Percentiles rank a stretch among this genome's conserved stretches.
Conservation (phyloP, 163 green algal genomes). For the Chlorella variabilis region DNA sequence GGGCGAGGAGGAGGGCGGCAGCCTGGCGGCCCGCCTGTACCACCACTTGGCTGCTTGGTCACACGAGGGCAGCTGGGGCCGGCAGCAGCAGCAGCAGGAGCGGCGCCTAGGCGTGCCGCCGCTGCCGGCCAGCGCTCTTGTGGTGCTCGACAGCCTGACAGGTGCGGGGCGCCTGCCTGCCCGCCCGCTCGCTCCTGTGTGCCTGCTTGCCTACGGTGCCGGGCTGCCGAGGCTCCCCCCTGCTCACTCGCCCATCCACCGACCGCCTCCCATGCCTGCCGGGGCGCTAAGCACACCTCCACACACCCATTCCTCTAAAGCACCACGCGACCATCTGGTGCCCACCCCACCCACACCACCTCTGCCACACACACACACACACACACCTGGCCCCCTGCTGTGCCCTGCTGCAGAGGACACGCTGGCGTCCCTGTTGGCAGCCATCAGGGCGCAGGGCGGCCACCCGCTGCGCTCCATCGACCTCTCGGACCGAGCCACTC, state of each 20-base stretch:
- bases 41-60: conserved; percentile 1
- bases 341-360: no score
- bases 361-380: no score
- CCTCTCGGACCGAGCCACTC: not conserved
- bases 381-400: no score
- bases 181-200: no score
- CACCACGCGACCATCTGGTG: no score
- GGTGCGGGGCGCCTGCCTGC: not conserved
- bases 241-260: no score
- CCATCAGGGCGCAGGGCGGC: not conserved
- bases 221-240: no score
- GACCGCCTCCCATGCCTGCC: no score
- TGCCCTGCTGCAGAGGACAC: conserved; percentile 26
- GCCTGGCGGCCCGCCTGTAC: not conserved
- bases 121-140: not conserved
- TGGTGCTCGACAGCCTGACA: conserved; percentile 3
- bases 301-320: no score
- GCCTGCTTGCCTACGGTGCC: no score
- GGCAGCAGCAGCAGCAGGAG: not conserved
- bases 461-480: conserved; percentile 3
- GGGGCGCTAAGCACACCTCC: no score
- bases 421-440: conserved; percentile 1
- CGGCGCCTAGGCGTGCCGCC: not conserved
- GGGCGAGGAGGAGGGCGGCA: not conserved
- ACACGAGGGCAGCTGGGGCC: not conserved